phyloP scores from a whole-genome alignment of 805 yeast genomes.

The Yarrowia porcina region DNA sequence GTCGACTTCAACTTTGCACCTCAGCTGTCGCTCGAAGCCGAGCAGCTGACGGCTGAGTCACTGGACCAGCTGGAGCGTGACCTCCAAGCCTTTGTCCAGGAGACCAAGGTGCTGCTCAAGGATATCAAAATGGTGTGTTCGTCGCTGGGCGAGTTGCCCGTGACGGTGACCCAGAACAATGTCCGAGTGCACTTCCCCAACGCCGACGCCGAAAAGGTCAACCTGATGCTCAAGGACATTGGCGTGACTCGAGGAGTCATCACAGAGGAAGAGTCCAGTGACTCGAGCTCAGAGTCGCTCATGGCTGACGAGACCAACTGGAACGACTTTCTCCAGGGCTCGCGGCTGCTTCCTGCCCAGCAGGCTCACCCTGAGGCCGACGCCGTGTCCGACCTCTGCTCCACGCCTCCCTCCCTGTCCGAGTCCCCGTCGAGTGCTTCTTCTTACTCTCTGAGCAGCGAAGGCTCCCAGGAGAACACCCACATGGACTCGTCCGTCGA shows the following conservation, averaged over 20 bases:
- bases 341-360: not conserved
- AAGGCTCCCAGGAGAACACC: conserved; percentile 22
- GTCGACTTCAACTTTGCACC: conserved; percentile 53
- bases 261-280: conserved; percentile 28
- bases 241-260: conserved; percentile 60
- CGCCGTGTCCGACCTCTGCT: not conserved
- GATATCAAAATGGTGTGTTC: conserved; percentile 47
- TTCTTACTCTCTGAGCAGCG: conserved; percentile 24
- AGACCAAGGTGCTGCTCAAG: conserved; percentile 44
- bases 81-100: conserved; percentile 33
- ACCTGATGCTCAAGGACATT: conserved; percentile 53
- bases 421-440: conserved; percentile 22
- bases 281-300: not conserved
- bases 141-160: conserved; percentile 60
- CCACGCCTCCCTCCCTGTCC: conserved; percentile 13
- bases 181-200: conserved; percentile 69
- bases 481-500: conserved; percentile 16
- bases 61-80: conserved; percentile 42
- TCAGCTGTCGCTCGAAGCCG: conserved; percentile 41
- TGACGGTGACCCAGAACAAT: conserved; percentile 44
- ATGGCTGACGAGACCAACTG: conserved; percentile 20
- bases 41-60: conserved; percentile 47
- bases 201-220: conserved; percentile 57
- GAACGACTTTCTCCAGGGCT: conserved; percentile 6
- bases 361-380: not conserved